Conservation (phyloP, 192 early-diverging fungal species). For the Coemansia sp. region DNA sequence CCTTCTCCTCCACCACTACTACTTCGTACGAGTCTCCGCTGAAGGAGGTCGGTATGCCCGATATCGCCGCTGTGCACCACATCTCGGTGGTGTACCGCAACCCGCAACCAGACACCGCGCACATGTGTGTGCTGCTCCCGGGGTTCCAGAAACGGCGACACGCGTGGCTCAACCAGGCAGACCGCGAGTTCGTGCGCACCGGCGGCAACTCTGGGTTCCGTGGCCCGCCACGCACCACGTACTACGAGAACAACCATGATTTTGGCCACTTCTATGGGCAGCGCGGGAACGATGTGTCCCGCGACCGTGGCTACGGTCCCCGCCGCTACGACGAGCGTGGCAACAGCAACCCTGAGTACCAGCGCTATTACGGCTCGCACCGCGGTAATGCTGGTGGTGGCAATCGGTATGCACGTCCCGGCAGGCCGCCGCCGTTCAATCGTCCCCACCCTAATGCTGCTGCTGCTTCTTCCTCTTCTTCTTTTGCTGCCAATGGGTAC, state of each 20-base stretch:
- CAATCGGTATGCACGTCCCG: neutral
- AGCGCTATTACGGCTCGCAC: conserved; percentile 13
- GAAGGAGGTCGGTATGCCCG: conserved; percentile 51
- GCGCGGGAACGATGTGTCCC: conserved; percentile 52
- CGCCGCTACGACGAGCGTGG: conserved; percentile 50
- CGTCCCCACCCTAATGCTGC: neutral
- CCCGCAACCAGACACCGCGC: conserved; percentile 35
- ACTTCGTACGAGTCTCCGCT: conserved; percentile 62
- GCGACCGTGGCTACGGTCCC: conserved; percentile 46
- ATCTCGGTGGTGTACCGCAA: conserved; percentile 57
- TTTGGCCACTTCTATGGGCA: conserved; percentile 47
- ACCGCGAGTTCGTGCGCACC: conserved; percentile 46
- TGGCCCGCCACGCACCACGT: conserved; percentile 23
- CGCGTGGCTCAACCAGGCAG: conserved; percentile 19
- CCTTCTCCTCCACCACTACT: too few relatives aligned
- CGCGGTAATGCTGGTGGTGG: conserved; percentile 1
- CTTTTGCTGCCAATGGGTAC: neutral
- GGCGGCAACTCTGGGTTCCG: conserved; percentile 37
- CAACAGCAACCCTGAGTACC: conserved; percentile 37
- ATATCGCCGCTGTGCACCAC: conserved; percentile 65
- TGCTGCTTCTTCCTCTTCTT: neutral
- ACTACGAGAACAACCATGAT: conserved; percentile 43
- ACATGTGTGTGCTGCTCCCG: conserved; percentile 37
- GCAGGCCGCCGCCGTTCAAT: neutral
- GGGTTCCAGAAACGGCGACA: conserved; percentile 41